Conservation (phyloP, 805 yeast species). For the Lachancea dasiensis region DNA sequence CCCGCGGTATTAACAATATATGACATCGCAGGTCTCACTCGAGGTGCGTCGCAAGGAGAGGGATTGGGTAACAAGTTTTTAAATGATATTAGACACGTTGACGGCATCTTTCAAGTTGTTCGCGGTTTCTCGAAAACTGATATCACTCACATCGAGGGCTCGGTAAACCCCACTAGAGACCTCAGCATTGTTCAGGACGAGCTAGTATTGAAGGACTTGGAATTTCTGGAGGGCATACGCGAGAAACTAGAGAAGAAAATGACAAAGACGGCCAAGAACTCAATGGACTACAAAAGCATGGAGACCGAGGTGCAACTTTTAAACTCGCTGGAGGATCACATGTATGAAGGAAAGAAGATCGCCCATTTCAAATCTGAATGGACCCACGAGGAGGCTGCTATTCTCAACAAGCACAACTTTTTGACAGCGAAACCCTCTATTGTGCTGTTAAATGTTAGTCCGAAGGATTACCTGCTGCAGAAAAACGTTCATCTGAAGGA, state of each 20-base stretch:
- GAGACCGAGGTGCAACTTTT: constrained; percentile 36
- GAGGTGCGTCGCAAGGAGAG: constrained; percentile 79
- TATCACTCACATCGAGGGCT: constrained; percentile 67
- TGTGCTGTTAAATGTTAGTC: constrained; percentile 66
- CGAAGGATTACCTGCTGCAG: constrained; percentile 54
- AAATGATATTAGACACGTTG: constrained; percentile 72
- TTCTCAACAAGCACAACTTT: constrained; percentile 65
- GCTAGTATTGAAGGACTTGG: constrained; percentile 70
- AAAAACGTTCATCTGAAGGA: constrained; percentile 44
- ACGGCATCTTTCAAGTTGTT: constrained; percentile 75
- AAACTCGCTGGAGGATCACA: constrained; percentile 39
- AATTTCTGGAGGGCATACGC: constrained; percentile 54
- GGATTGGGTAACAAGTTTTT: constrained; percentile 79
- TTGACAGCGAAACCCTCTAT: constrained; percentile 88
- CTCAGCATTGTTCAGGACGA: constrained; percentile 71
- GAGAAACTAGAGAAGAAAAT: constrained; percentile 43
- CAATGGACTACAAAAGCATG: constrained; percentile 44
- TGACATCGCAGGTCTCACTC: constrained; percentile 79
- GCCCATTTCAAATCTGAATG: constrained; percentile 59
- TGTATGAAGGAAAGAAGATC: constrained; percentile 49
- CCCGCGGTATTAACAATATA: constrained; percentile 66
- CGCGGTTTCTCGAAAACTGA: constrained; percentile 72
- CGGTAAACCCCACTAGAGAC: constrained; percentile 70
- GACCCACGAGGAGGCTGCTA: constrained; percentile 57
- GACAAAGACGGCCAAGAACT: constrained; percentile 36